phyloP scores from a whole-genome alignment of 116 monocot genomes.

The Cymodocea nodosa region DNA sequence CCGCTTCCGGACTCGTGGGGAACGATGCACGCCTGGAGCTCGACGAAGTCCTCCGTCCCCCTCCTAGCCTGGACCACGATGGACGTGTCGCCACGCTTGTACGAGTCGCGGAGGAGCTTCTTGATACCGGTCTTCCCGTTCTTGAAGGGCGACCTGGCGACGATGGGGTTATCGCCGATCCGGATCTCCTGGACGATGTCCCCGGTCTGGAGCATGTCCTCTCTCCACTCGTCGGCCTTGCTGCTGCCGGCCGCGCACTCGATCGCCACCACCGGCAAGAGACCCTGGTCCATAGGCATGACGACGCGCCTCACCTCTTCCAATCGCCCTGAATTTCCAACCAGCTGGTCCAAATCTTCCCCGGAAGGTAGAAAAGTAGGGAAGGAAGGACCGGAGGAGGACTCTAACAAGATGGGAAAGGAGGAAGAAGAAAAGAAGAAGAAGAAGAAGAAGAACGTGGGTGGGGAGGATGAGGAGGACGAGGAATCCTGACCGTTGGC shows the following conservation, averaged over 20 bases:
- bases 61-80: conserved; percentile 15
- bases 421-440: too few relatives aligned
- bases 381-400: too few relatives aligned
- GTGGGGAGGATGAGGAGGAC: too few relatives aligned
- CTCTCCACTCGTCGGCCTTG: conserved; percentile 38
- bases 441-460: not conserved
- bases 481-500: too few relatives aligned
- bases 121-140: conserved; percentile 35
- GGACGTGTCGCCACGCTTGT: conserved; percentile 42
- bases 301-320: not conserved
- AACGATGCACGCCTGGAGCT: conserved; percentile 21
- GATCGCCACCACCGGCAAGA: conserved; percentile 23
- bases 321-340: too few relatives aligned
- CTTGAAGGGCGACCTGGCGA: conserved; percentile 31
- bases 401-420: too few relatives aligned
- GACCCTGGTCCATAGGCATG: not conserved
- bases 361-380: too few relatives aligned
- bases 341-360: too few relatives aligned
- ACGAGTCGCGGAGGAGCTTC: conserved; percentile 47
- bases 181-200: conserved; percentile 36
- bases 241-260: conserved; percentile 30
- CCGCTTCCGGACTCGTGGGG: conserved; percentile 11
- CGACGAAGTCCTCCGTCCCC: conserved; percentile 11
- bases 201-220: conserved; percentile 30
- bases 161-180: conserved; percentile 12